phyloP scores from a whole-genome alignment of 2,329 filamentous ascomycete species.

The Grosmannia huntii region DNA sequence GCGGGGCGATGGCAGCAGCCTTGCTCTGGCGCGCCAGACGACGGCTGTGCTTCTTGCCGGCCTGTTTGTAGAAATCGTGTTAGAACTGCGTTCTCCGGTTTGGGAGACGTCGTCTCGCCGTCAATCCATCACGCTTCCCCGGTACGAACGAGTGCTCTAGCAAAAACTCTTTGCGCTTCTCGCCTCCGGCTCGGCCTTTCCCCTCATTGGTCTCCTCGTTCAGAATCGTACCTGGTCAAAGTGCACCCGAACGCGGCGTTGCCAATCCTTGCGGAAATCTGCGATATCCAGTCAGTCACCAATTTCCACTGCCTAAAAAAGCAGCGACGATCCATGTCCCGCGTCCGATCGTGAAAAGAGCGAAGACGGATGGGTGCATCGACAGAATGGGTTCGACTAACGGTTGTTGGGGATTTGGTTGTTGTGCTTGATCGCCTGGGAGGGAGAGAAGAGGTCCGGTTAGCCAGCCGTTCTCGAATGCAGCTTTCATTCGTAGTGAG shows the following conservation, averaged over 20 bases:
- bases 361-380: conserved; percentile 10
- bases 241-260: conserved; percentile 96
- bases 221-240: conserved; percentile 83
- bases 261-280: conserved; percentile 99
- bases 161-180: background rate
- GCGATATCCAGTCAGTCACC: conserved; percentile 23
- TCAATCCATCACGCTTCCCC: background rate
- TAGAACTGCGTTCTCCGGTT: background rate
- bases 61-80: conserved; percentile 37
- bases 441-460: conserved; percentile 12
- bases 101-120: background rate
- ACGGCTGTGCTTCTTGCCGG: conserved; percentile 90
- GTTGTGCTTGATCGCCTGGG: conserved; percentile 98
- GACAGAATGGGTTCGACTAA: conserved; percentile 34
- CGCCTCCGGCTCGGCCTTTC: background rate
- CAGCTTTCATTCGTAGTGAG: background rate
- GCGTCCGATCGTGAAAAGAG: background rate
- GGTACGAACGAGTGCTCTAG: background rate
- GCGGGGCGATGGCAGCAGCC: conserved; percentile 88
- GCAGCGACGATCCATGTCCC: background rate
- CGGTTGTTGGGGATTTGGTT: conserved; percentile 96
- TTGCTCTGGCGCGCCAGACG: conserved; percentile 85
- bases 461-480: background rate
- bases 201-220: background rate
- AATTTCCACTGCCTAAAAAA: conserved; percentile 1